Conservation (phyloP, 352 stramenopile genomes). For the Plasmopara muralis region DNA sequence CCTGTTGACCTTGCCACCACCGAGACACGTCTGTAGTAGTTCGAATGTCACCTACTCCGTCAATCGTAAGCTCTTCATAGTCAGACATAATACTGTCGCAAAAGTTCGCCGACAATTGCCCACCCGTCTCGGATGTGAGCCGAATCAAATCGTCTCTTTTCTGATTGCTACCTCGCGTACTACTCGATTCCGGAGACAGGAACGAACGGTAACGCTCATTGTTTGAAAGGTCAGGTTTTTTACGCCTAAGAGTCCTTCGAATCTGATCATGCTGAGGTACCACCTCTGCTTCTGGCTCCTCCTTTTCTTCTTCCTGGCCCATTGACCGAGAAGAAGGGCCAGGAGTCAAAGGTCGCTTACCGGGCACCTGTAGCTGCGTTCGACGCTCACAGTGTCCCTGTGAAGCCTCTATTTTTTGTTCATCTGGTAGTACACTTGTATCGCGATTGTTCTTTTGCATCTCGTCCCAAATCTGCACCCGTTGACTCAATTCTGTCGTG, state of each 20-base stretch:
- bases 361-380: neutral
- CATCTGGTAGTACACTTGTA: constrained; percentile 14
- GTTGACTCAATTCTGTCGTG: constrained; percentile 22
- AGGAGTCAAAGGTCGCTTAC: constrained; percentile 6
- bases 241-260: constrained; percentile 13
- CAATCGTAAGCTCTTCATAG: constrained; percentile 42
- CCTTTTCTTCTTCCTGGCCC: constrained; percentile 21
- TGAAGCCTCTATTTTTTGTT: constrained; percentile 11
- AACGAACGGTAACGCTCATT: constrained; percentile 26
- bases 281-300: constrained; percentile 20
- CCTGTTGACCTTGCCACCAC: constrained; percentile 38
- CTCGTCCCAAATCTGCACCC: constrained; percentile 29
- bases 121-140: constrained; percentile 19
- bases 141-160: constrained; percentile 21
- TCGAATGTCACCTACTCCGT: constrained; percentile 31
- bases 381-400: constrained; percentile 11
- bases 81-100: constrained; percentile 30
- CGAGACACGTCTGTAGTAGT: constrained; percentile 40
- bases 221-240: constrained; percentile 7
- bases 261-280: constrained; percentile 8
- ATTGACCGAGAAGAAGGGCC: constrained; percentile 14
- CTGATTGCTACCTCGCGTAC: constrained; percentile 20
- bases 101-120: constrained; percentile 20
- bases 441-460: constrained; percentile 30
- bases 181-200: constrained; percentile 29